phyloP scores from a whole-genome alignment of 345 rosid species.

The Lepidium aucheri region DNA sequence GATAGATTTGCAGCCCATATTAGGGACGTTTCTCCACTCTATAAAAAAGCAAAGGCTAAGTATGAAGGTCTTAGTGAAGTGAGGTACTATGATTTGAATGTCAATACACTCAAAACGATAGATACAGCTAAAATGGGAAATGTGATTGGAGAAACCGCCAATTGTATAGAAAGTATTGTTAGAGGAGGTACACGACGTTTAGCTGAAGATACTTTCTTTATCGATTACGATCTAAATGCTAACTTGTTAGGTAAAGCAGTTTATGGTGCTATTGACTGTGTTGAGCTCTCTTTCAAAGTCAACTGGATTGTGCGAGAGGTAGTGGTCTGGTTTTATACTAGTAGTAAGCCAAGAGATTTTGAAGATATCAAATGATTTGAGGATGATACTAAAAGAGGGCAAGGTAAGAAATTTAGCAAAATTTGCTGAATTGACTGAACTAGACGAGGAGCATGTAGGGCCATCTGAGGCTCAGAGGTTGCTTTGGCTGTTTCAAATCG shows the following conservation, averaged over 20 bases:
- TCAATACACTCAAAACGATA: neutral
- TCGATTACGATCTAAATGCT: neutral
- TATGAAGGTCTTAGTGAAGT: neutral
- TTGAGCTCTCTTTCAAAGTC: neutral
- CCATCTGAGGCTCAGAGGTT: neutral
- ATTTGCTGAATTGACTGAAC: neutral
- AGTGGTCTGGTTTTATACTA: neutral
- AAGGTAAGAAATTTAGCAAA: neutral
- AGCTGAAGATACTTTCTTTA: neutral
- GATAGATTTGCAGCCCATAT: neutral
- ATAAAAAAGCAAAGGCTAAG: neutral
- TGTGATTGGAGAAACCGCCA: neutral
- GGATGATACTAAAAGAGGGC: neutral
- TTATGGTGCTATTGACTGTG: neutral
- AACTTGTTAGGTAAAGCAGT: constrained; percentile 1
- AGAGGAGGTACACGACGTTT: neutral
- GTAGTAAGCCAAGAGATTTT: neutral
- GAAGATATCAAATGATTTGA: neutral
- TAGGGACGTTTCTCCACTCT: neutral
- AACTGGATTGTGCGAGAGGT: neutral
- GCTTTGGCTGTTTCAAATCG: neutral
- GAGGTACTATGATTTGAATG: neutral
- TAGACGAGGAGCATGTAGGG: neutral
- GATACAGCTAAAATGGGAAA: neutral
- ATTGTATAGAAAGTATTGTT: neutral